These are phyloP conservation scores for Myrmaecium sp. DNA, from an alignment of 2,329 filamentous ascomycete genomes.

Conservation along the genomic window DNA sequence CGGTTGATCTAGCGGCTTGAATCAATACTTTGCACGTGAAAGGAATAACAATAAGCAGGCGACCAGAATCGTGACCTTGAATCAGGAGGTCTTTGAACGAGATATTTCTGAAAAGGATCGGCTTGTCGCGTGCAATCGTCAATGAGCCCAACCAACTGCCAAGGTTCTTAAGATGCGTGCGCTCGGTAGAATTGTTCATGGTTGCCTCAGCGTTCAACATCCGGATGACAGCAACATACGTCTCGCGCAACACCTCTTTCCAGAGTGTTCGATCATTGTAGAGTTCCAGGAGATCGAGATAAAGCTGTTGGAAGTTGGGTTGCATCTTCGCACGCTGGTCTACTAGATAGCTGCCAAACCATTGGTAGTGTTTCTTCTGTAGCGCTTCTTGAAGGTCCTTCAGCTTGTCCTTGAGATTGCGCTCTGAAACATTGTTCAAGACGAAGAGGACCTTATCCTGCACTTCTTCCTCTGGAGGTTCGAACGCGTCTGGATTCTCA, in stretches of 20 bases:
- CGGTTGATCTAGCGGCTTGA: slow-evolving; percentile 66
- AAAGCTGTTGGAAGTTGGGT: slow-evolving; percentile 88
- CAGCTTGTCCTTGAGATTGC: slow-evolving; percentile 72
- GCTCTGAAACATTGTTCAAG: slow-evolving; percentile 87
- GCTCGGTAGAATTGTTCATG: slow-evolving; percentile 66
- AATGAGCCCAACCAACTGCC: slow-evolving; percentile 86
- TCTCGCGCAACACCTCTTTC: slow-evolving; percentile 82
- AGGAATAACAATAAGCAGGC: slow-evolving; percentile 80
- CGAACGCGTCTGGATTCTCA: slow-evolving; percentile 45
- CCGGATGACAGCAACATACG: slow-evolving; percentile 68
- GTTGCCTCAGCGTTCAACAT: slow-evolving; percentile 84
- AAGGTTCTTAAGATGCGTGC: slow-evolving; percentile 80
- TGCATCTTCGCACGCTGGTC: slow-evolving; percentile 95
- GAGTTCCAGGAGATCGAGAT: slow-evolving; percentile 72
- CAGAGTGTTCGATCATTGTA: slow-evolving; percentile 67
- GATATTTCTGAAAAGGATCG: slow-evolving; percentile 90
- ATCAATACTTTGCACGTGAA: slow-evolving; percentile 94
- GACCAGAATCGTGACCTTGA: slow-evolving; percentile 83
- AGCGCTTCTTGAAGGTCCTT: slow-evolving; percentile 64
- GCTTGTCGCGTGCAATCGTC: slow-evolving; percentile 83
- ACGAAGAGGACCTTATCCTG: slow-evolving; percentile 93
- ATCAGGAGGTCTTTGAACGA: slow-evolving; percentile 92
- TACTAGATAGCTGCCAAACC: slow-evolving; percentile 91
- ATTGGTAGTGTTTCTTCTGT: slow-evolving; percentile 70
- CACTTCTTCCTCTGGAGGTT: slow-evolving; percentile 68